Evolutionary conservation across 352 stramenopile genomes (phyloP), one percentile per base, ranked within the genome.

Genomic region (Phytopythium vexans): DNA sequence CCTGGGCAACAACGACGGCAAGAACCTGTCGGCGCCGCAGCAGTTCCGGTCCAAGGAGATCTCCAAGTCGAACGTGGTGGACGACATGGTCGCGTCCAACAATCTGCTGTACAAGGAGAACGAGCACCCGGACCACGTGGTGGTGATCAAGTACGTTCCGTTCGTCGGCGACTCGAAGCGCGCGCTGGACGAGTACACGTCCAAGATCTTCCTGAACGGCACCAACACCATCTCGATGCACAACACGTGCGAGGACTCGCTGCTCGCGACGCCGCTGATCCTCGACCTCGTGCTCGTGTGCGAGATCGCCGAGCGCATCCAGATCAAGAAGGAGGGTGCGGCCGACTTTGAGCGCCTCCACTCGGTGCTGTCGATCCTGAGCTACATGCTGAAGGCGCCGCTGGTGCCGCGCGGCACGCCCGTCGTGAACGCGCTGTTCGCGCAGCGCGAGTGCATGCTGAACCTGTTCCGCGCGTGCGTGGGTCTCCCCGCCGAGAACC

Each of bases 161-260:
- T 98, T 98, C 65, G 97, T 99, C 10, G 96, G 92, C 56, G 97
- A 99, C 85, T 98, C 88, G 60, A 99, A 99, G 83, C 94, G 97
- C 53, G 97, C 97, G n/a, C 94, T 99, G 74, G 97, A 99, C 63
- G 97, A 99, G 81, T 99, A 99, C 80, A 99, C 96, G 32, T 98
- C 89, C 21, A 98, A 99, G 82, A 99, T 99, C 66, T 99, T 99
- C 74, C 98, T 99, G 96, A 98, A 98, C 54, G 97, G 97, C 56
- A 97, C 89, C 54, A 99, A 99, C 79, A 99, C 97, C n/a, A 99
- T 99, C 74, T 96, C 96, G 32, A 99, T 99, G 96, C 97, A 99
- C 89, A 99, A 99, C 76, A 99, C 97, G 54, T 99, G 97, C 77
- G 97, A 99, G 69, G 97, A 99, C 72, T 99, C 96, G 52, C 75